These are phyloP conservation scores for Termitomyces bulborhizus DNA, from an alignment of 768 basidiomycete species.

Conservation along the genomic window DNA sequence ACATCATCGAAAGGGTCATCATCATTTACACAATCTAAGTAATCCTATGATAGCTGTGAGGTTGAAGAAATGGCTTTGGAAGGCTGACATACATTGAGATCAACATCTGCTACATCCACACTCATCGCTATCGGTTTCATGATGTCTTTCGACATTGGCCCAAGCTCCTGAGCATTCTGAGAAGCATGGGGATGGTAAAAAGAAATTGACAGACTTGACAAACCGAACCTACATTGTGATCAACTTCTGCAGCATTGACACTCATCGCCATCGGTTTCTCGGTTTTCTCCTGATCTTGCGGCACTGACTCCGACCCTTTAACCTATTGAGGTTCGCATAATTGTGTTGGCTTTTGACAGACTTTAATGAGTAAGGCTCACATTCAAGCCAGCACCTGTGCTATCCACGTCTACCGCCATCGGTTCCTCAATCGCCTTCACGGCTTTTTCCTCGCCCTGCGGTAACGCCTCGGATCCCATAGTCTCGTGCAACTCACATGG, in stretches of 20 bases:
- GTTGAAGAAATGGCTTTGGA: not conserved
- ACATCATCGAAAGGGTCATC: not conserved
- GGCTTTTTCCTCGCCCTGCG: not conserved
- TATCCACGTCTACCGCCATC: slow-evolving; percentile 4
- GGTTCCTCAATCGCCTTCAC: not conserved
- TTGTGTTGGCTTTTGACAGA: not conserved
- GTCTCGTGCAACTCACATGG: not conserved
- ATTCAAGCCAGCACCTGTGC: not conserved
- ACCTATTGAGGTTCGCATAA: not conserved
- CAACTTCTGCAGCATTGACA: slow-evolving; percentile 8
- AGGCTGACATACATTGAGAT: slow-evolving; percentile 6
- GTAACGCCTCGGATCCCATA: no score
- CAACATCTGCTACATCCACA: slow-evolving; percentile 11
- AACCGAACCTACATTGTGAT: not conserved
- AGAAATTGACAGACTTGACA: not conserved
- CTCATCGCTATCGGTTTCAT: slow-evolving; percentile 1
- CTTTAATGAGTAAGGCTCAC: not conserved
- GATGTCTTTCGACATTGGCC: no score
- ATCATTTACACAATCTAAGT: slow-evolving; percentile 12
- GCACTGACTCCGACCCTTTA: not conserved
- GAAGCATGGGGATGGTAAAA: not conserved
- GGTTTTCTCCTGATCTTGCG: not conserved
- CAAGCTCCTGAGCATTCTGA: no score
- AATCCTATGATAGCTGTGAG: slow-evolving; percentile 10
- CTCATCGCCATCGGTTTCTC: not conserved